Conservation (phyloP, 192 early-diverging fungal species). For the Paraglomus occultum region DNA sequence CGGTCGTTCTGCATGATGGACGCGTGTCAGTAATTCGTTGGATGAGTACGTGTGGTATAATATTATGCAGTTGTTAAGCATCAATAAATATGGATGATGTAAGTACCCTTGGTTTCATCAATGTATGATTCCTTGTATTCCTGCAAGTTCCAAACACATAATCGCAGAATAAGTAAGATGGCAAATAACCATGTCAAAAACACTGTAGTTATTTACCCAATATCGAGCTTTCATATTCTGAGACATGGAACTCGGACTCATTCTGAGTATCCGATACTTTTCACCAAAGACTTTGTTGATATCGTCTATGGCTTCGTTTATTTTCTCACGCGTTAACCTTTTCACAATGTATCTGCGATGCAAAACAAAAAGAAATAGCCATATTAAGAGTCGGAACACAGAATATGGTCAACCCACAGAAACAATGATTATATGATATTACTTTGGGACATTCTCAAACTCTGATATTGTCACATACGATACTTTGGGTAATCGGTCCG, state of each 20-base stretch:
- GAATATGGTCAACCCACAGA: background rate
- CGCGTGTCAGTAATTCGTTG: too few species aligned
- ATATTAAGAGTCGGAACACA: background rate
- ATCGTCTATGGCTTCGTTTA: slow-evolving; percentile 26
- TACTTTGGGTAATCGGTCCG: background rate
- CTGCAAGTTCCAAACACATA: background rate
- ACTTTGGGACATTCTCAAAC: slow-evolving; percentile 16
- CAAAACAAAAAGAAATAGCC: background rate
- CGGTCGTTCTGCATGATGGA: background rate
- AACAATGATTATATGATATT: too few species aligned
- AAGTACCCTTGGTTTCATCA: slow-evolving; percentile 27
- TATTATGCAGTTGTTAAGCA: too few species aligned
- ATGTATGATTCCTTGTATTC: slow-evolving; percentile 11
- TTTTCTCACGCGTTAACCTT: slow-evolving; percentile 17
- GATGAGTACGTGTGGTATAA: too few species aligned
- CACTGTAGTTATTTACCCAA: slow-evolving; percentile 5
- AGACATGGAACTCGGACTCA: background rate
- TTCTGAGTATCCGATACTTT: slow-evolving; percentile 19
- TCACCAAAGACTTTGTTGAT: slow-evolving; percentile 14
- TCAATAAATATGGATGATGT: background rate
- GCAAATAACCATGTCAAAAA: background rate
- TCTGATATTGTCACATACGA: slow-evolving; percentile 20
- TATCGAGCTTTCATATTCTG: slow-evolving; percentile 4
- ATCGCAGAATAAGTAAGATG: background rate
- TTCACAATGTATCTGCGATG: slow-evolving; percentile 8